Evolutionary conservation across 106 monocot genomes (phyloP), one percentile per base, ranked within the genome.

Genomic region (Dendrobium officinale): DNA sequence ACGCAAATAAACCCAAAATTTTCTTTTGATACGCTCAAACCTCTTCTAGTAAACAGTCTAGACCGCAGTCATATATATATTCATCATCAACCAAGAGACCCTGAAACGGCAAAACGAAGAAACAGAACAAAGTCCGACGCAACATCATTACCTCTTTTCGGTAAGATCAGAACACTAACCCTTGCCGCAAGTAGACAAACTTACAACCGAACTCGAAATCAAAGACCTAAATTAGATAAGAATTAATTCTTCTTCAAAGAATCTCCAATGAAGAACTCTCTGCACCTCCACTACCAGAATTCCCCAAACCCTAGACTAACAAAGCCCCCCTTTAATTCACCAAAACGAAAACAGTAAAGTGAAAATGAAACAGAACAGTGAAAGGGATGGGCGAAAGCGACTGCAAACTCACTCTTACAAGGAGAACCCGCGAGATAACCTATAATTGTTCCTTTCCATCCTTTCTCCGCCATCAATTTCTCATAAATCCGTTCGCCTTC

Each of bases 201-300:
- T 2, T 75, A 44, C 15, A 44, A 75, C 42, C 43, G 33, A 73
- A 16, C 41, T 74, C 43, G 18, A 29, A 19, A 2, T 74, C 74
- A 5, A 29, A 74, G 74, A 43, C 26, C 43, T 20, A 44, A 73
- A 74, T 22, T 74, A 33, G 70, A 70, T 37, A 4, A 70, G 6
- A 3, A 19, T 33, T 70, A 33, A 31, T 37, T 70, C 70, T 70
- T n/a, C 74, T 18, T 72, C 9, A 72, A 72, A 68, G 16, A 72
- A 37, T 40, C 72, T 72, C 40, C 72, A 72, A 72, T 40, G 37
- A 74, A 72, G 37, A 74, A 44, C 74, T 44, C 42, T 44, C 70
- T 17, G 70, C 70, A 29, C 0, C 37, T 70, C 70, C 70, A 37
- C 8, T 15, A 74, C 43, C 18, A 74, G 18, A 43, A 20, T 74